Evolutionary conservation across 768 basidiomycete species (phyloP).

Genomic region (Naganishia onofrii): DNA sequence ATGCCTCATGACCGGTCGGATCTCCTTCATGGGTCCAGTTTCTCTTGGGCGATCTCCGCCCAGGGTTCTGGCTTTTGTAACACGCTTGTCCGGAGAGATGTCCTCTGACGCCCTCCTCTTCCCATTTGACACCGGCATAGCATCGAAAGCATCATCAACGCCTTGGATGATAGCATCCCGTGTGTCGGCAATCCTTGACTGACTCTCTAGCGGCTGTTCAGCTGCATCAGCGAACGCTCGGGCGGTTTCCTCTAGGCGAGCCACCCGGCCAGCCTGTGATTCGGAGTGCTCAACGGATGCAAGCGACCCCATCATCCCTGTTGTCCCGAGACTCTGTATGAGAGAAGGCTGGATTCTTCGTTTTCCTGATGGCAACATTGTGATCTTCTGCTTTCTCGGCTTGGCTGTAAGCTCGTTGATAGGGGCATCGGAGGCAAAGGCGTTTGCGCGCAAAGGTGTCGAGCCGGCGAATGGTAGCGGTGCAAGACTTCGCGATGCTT

Average conservation of each 20-base stretch:
- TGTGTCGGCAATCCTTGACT: slow-evolving; percentile 35
- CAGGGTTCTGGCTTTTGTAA: slow-evolving; percentile 62
- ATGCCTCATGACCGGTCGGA: slow-evolving; percentile 49
- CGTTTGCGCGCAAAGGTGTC: slow-evolving; percentile 3
- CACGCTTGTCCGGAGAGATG: slow-evolving; percentile 42
- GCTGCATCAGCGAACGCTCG: slow-evolving; percentile 43
- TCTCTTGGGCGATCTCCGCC: slow-evolving; percentile 67
- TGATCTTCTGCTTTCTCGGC: slow-evolving; percentile 39
- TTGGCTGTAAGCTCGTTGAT: slow-evolving; percentile 32
- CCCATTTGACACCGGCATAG: slow-evolving; percentile 2
- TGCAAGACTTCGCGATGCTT: slow-evolving; percentile 9
- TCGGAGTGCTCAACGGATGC: not conserved
- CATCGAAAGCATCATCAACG: slow-evolving; percentile 39
- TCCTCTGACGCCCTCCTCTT: slow-evolving; percentile 26
- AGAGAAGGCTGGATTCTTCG: slow-evolving; percentile 61
- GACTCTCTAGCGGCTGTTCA: slow-evolving; percentile 39
- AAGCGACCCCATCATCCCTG: slow-evolving; percentile 2
- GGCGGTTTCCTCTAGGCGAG: slow-evolving; percentile 17
- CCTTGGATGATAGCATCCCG: slow-evolving; percentile 45
- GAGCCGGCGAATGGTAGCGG: slow-evolving; percentile 1
- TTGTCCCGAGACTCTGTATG: slow-evolving; percentile 33
- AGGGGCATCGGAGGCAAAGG: slow-evolving; percentile 24
- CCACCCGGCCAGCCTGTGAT: slow-evolving; percentile 10
- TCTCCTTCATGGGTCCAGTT: slow-evolving; percentile 60
- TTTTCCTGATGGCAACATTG: slow-evolving; percentile 56